phyloP scores from a whole-genome alignment of 192 early-diverging fungal genomes.

The Coemansia sp. region DNA sequence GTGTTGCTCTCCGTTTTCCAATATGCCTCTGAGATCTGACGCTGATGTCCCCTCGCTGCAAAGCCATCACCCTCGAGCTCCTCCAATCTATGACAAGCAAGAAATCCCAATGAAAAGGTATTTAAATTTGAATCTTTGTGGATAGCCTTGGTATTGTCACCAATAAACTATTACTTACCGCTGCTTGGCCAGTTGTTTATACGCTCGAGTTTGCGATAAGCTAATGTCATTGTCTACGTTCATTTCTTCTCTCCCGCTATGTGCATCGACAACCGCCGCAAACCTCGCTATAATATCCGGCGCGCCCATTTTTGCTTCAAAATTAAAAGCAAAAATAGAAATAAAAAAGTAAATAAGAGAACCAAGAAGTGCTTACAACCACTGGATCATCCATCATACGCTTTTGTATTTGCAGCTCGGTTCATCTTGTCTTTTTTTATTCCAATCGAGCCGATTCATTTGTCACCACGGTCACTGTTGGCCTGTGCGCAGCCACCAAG shows the following conservation, averaged over 20 bases:
- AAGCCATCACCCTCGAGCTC: background rate
- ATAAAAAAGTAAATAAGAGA: slow-evolving; percentile 16
- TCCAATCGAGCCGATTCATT: background rate
- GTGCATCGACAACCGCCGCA: slow-evolving; percentile 38
- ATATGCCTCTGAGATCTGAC: slow-evolving; percentile 3
- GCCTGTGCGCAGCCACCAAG: background rate
- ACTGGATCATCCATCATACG: background rate
- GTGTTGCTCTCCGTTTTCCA: slow-evolving; percentile 54
- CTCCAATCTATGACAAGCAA: slow-evolving; percentile 16
- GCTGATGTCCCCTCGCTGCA: background rate
- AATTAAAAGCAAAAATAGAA: too few species aligned
- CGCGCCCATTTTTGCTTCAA: background rate
- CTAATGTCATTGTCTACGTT: background rate
- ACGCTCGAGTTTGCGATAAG: slow-evolving; percentile 21
- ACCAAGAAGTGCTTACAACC: background rate
- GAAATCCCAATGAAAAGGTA: background rate
- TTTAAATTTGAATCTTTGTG: background rate
- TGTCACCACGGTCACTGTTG: background rate
- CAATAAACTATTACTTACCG: slow-evolving; percentile 29
- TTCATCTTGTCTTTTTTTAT: background rate
- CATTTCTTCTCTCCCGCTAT: background rate
- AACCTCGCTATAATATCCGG: slow-evolving; percentile 33
- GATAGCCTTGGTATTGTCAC: background rate
- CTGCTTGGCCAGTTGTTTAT: slow-evolving; percentile 33
- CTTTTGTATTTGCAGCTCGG: background rate